Evolutionary conservation across 805 yeast genomes (phyloP), one percentile per base, ranked within the genome.

Genomic region (Metschnikowia picachoensis): DNA sequence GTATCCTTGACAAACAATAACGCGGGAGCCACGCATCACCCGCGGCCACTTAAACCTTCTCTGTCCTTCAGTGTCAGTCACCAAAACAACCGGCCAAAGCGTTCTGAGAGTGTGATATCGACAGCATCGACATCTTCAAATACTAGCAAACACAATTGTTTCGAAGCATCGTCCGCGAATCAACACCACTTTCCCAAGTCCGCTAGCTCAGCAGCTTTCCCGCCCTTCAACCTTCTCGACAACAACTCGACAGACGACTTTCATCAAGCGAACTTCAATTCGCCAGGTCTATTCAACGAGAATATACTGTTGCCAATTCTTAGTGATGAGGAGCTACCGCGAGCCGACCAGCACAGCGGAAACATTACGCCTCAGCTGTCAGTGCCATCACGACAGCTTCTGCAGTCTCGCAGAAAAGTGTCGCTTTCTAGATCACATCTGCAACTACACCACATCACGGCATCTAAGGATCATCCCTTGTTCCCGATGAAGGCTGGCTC

Each of bases 81-180:
- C 50, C 65, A 53, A 40, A 59, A 59, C 17, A 52, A 56, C 38
- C 59, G 70, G 17, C 70, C 70, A 2, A 55, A 60, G 35, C 46
- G 76, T 29, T 74, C 76, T 4, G 73, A 70, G 48, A 67, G 73
- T 46, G 73, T 66, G 16, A 49, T 70, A 44, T 70, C 74, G 8
- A 55, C 69, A 5, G 59, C 72, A 8, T 70, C 74, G 1, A 67
- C 64, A 41, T 64, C 72, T 8, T 68, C 74, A 35, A 60, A 53
- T 30, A 52, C 58, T 10, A 49, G 53, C 41, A 49, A 47, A 31
- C 51, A 48, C 16, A 53, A 53, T 30, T 33, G 47, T 10, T 39
- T 55, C 17, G 59, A 55, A 30, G 16, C 51, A 12, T 35, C 49
- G 9, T 43, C 37, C 9, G 8, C 44, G 16, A 31, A 34, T 1